These are phyloP conservation scores for Raddia guianensis DNA, from an alignment of 176 grass and related monocot genomes.

Conservation along the genomic window DNA sequence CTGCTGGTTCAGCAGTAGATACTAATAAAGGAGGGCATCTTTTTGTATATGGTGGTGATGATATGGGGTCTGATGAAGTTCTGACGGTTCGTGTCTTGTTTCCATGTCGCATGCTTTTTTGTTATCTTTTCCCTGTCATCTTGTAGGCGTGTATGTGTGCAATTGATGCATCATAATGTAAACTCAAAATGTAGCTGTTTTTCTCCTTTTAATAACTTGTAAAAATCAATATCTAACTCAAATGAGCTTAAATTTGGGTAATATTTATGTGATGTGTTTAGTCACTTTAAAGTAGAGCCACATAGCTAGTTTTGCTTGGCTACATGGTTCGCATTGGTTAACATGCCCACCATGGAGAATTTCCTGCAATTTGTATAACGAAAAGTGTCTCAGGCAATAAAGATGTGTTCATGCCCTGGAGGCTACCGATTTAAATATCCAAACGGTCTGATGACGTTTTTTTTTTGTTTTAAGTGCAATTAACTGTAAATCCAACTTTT, in stretches of 20 bases:
- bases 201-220: constrained; percentile 25
- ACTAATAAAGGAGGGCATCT: constrained; percentile 71
- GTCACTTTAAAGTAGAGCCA: background rate
- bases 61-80: constrained; percentile 99
- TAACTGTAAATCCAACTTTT: constrained; percentile 9
- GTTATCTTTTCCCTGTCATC: constrained; percentile 8
- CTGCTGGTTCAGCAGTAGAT: constrained; percentile 51
- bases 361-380: constrained; percentile 8
- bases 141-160: constrained; percentile 6
- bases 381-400: background rate
- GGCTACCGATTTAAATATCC: background rate
- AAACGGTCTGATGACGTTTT: background rate
- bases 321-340: constrained; percentile 15
- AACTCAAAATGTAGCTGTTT: constrained; percentile 38
- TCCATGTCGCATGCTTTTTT: constrained; percentile 9
- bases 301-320: constrained; percentile 16
- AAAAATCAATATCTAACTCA: constrained; percentile 3
- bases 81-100: constrained; percentile 63
- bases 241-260: background rate
- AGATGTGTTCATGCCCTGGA: background rate
- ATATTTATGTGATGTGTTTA: constrained; percentile 16
- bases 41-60: constrained; percentile 97
- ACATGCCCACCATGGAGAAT: background rate
- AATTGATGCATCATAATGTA: constrained; percentile 21
- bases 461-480: background rate